Base-by-base conservation (phyloP, 495 filamentous ascomycete species). In the Ascodesmis nigricans region DNA sequence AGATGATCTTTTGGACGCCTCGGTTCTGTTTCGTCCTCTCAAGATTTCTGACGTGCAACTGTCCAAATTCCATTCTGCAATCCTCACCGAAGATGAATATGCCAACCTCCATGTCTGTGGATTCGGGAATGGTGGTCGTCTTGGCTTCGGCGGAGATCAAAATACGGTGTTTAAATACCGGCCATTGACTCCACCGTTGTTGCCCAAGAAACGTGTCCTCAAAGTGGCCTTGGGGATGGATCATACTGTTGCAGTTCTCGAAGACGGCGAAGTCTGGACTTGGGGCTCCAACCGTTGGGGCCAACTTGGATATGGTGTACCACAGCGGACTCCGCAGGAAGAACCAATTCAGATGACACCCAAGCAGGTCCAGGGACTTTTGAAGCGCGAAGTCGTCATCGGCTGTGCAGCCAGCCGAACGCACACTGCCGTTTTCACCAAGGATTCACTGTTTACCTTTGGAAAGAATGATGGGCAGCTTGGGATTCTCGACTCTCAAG, bases 381-480 rank as follows among this genome's bases (percentile, higher is more conserved):
- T 97, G 42, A 95, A 92, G 49, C 71, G 78, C 44, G 90, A 97
- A 50, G 48, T 57, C 1, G 66, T 93, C 14, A 48, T 78, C 19
- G 90, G 90, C 6, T 70, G 74, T 29, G 81, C 87, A 2, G 84
- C 83, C n/a, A 93, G 83, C 5, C 63, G 79, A 0, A 72, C 90
- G 11, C 87, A 97, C 52, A 92, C 81, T 0, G 82, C 87, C 5
- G 80, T 78, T 3, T 76, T 87, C 46, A 93, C 78, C 3, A 59
- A 62, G 1, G 64, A 69, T 2, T 79, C 81, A 15, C 58, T 97
- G 3, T 97, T 76, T 50, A 91, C 79, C 3, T 97, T 90, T 61
- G 87, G 87, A 13, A 91, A 87, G 54, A 97, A 95, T 43, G 70
- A 90, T 43, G 87, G 87, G 15, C 87, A 97, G 45, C 66, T 97